Conservation (phyloP, 805 yeast species). For the Zygotorulaspora chibaensis region DNA sequence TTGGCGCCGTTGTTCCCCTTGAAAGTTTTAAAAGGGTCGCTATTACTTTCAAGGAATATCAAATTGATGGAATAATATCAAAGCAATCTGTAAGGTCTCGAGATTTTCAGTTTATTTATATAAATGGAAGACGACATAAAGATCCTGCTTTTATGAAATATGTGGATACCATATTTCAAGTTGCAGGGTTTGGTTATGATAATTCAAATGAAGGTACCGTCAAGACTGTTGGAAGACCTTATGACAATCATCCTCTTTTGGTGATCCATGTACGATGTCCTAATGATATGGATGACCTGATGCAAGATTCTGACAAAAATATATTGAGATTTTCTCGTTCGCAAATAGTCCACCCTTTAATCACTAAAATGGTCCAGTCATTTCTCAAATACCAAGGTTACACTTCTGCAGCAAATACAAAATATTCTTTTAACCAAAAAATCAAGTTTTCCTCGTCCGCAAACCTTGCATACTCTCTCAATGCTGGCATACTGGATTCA, state of each 20-base stretch:
- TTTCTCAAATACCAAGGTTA: conserved; percentile 30
- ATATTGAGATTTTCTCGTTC: conserved; percentile 29
- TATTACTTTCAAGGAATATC: conserved; percentile 21
- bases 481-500: background rate
- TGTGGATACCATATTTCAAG: conserved; percentile 23
- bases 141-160: conserved; percentile 18
- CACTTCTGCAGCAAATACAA: background rate
- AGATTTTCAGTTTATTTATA: conserved; percentile 42
- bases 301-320: conserved; percentile 40
- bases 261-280: conserved; percentile 35
- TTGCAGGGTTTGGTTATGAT: conserved; percentile 15
- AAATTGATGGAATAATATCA: conserved; percentile 41
- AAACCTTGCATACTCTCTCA: background rate
- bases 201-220: conserved; percentile 7
- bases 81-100: conserved; percentile 34
- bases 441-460: background rate
- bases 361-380: conserved; percentile 30
- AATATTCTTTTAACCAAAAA: background rate
- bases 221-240: conserved; percentile 34
- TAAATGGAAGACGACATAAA: conserved; percentile 39
- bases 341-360: conserved; percentile 31
- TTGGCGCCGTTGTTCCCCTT: conserved; percentile 17
- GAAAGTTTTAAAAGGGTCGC: conserved; percentile 21
- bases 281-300: conserved; percentile 33
- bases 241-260: conserved; percentile 38